Conservation (phyloP, 257 asterid genomes). For the Ehretia macrophylla region DNA sequence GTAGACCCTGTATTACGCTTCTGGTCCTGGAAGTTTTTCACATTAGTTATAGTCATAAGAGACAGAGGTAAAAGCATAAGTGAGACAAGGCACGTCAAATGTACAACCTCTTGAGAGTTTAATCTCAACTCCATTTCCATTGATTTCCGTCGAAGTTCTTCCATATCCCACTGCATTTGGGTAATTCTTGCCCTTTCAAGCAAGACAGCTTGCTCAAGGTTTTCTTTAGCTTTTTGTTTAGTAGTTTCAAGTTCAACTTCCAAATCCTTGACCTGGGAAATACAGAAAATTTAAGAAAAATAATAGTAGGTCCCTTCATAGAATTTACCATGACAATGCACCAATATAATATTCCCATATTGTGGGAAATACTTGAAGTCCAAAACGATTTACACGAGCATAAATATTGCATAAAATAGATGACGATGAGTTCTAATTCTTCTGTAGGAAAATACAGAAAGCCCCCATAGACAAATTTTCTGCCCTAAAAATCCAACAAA, state of each 20-base stretch:
- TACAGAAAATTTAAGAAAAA: background rate
- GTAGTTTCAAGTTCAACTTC: constrained; percentile 93
- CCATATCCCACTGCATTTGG: constrained; percentile 99
- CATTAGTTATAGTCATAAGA: constrained; percentile 10
- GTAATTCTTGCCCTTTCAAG: constrained; percentile 90
- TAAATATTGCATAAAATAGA: no score
- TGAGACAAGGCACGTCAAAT: constrained; percentile 21
- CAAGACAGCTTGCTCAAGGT: constrained; percentile 83
- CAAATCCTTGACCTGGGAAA: constrained; percentile 84
- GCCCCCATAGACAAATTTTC: no score
- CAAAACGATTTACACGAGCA: no score
- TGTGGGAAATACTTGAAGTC: no score
- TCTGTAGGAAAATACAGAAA: no score
- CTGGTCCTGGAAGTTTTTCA: constrained; percentile 37
- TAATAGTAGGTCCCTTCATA: no score
- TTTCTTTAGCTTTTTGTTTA: constrained; percentile 79
- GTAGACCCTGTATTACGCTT: constrained; percentile 28
- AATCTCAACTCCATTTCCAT: constrained; percentile 83
- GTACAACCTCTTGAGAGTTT: constrained; percentile 59
- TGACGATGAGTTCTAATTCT: no score
- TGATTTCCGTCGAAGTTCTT: constrained; percentile 77
- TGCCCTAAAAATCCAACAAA: no score
- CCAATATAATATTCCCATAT: no score
- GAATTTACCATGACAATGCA: no score
- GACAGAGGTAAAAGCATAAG: constrained; percentile 13